These are phyloP conservation scores for Macrophomina tecta DNA, from an alignment of 2,329 filamentous ascomycete species.

Conservation along the genomic window DNA sequence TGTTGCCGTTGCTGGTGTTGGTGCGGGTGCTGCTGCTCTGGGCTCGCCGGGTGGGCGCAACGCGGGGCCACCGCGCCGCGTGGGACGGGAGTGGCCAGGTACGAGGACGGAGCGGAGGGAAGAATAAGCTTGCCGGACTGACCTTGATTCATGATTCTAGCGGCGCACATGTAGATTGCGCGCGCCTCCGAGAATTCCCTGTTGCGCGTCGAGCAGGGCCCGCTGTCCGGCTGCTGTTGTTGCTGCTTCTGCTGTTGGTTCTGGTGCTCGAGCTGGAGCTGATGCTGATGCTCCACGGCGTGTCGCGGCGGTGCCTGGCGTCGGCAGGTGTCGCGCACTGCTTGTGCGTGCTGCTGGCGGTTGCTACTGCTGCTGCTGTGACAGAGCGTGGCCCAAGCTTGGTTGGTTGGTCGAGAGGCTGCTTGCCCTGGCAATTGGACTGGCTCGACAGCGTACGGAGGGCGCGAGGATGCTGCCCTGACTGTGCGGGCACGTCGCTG, in stretches of 20 bases:
- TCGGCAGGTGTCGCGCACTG: background rate
- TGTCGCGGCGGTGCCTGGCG: background rate
- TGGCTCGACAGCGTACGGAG: background rate
- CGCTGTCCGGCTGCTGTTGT: conserved; percentile 53
- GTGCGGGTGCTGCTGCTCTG: background rate
- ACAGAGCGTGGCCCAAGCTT: background rate
- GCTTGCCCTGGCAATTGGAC: background rate
- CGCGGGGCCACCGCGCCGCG: background rate
- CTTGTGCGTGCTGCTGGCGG: background rate
- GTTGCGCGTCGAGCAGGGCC: conserved; percentile 77
- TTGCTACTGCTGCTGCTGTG: background rate
- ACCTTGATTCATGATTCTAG: conserved; percentile 27
- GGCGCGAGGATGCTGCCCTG: conserved; percentile 4
- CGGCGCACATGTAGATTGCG: conserved; percentile 25
- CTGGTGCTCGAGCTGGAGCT: background rate
- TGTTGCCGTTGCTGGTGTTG: no score
- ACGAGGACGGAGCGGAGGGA: conserved; percentile 21
- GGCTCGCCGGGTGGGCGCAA: conserved; percentile 13
- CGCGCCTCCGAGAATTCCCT: conserved; percentile 62
- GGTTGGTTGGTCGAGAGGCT: background rate
- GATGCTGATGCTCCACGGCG: conserved; percentile 5
- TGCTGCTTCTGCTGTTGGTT: background rate
- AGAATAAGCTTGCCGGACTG: conserved; percentile 24
- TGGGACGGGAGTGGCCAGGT: conserved; percentile 13
- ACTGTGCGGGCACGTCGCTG: conserved; percentile 4